A percentile compares a stretch with the other conserved stretches of the same genome.
These are phyloP conservation scores for Ustilago trichophora DNA, from an alignment of 1,284 basidiomycete genomes.

Conservation along the genomic window DNA sequence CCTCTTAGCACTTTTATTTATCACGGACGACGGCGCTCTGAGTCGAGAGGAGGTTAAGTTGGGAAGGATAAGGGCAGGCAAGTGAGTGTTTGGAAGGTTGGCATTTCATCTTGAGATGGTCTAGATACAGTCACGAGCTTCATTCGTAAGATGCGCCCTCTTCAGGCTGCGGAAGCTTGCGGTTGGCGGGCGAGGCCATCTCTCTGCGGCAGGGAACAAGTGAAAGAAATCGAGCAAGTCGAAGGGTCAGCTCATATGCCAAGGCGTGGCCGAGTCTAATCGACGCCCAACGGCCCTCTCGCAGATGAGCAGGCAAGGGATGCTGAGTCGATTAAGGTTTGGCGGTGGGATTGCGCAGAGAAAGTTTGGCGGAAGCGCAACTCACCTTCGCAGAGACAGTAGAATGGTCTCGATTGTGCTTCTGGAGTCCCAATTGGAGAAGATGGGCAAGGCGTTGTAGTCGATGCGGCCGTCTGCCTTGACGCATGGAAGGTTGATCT, in stretches of 20 bases:
- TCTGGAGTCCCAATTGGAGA: slow-evolving; percentile 61
- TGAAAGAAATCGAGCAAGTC: not conserved
- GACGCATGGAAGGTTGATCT: slow-evolving; percentile 96
- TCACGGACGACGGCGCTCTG: too few species aligned
- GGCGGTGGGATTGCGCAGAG: slow-evolving; percentile 73
- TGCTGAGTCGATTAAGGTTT: slow-evolving; percentile 15
- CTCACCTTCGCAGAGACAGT: slow-evolving; percentile 61
- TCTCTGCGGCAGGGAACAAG: slow-evolving; percentile 73
- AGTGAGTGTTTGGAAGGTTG: not conserved
- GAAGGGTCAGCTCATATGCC: not conserved
- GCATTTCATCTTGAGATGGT: slow-evolving; percentile 18
- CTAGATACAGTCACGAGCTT: slow-evolving; percentile 28
- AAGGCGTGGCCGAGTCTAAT: not conserved
- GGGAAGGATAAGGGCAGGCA: not conserved
- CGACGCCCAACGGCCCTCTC: too few species aligned
- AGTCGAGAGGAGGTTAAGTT: too few species aligned
- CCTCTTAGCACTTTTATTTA: too few species aligned
- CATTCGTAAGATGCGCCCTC: slow-evolving; percentile 73
- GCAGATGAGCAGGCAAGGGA: not conserved
- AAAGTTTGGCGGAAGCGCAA: slow-evolving; percentile 1
- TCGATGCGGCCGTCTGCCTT: slow-evolving; percentile 74
- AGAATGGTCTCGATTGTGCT: slow-evolving; percentile 65
- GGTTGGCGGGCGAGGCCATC: slow-evolving; percentile 89
- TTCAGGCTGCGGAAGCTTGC: slow-evolving; percentile 92
- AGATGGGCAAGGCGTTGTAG: slow-evolving; percentile 52